Conservation (phyloP, 805 yeast genomes). For the Metschnikowia proteae region DNA sequence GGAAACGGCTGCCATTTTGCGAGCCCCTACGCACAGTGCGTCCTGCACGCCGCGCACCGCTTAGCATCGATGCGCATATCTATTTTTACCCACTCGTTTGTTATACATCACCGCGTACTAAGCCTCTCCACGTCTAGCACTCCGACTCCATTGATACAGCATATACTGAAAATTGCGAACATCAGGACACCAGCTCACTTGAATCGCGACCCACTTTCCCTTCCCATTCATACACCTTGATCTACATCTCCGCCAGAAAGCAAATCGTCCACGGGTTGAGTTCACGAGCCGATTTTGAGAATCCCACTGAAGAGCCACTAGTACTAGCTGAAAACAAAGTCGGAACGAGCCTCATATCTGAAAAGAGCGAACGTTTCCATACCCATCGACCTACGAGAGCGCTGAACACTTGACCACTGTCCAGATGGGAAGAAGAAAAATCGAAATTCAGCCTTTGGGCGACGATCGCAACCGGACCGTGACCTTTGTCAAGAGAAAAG, state of each 20-base stretch:
- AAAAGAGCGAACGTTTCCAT: too few species aligned
- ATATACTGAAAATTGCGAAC: too few species aligned
- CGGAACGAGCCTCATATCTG: too few species aligned
- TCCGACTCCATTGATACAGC: too few species aligned
- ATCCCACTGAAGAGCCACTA: too few species aligned
- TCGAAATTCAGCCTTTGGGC: conserved; percentile 83
- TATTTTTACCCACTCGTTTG: conserved; percentile 2
- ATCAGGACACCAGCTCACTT: too few species aligned
- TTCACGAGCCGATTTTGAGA: too few species aligned
- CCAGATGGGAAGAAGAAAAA: conserved; percentile 93
- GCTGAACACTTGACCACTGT: not conserved
- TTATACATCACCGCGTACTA: not conserved
- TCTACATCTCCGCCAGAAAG: too few species aligned
- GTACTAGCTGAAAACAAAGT: too few species aligned
- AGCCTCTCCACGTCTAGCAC: not conserved
- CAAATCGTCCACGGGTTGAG: too few species aligned
- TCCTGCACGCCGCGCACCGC: not conserved
- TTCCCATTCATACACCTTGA: too few species aligned
- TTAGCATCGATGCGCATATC: conserved; percentile 4
- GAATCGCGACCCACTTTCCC: too few species aligned
- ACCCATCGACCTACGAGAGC: not conserved
- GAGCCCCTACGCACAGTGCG: not conserved
- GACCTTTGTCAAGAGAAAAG: conserved; percentile 90
- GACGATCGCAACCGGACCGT: conserved; percentile 85
- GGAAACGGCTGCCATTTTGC: not conserved